Conservation (phyloP, 2,329 filamentous ascomycete species). For the Fusarium scirpi region DNA sequence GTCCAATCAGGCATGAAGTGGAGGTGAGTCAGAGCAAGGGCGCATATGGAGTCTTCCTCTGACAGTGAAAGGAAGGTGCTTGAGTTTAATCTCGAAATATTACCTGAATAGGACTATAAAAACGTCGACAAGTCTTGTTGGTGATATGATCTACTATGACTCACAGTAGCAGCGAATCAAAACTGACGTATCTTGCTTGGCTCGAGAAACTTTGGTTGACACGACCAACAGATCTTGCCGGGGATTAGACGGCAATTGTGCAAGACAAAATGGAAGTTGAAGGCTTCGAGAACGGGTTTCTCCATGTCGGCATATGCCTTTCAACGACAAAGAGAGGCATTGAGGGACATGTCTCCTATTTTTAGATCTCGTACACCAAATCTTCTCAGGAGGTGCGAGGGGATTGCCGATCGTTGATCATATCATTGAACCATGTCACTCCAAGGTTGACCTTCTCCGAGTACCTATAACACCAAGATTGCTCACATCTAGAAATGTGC, state of each 20-base stretch:
- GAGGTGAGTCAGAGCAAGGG: constrained; percentile 6
- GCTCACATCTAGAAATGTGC: no score
- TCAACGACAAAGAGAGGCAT: neutral
- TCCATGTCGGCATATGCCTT: neutral
- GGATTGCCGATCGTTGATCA: neutral
- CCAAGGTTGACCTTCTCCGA: neutral
- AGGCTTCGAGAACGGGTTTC: neutral
- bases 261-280: neutral
- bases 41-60: neutral
- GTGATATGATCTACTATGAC: neutral
- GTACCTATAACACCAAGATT: neutral
- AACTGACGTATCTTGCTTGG: neutral
- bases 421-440: neutral
- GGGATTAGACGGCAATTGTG: neutral
- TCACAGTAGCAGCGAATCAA: neutral
- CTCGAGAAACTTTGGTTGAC: neutral
- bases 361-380: neutral
- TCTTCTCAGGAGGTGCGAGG: neutral
- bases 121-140: neutral
- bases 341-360: neutral
- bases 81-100: neutral
- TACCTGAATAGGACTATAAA: neutral
- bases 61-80: constrained; percentile 8
- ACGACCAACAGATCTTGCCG: neutral
- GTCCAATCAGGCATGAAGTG: neutral